These are phyloP conservation scores for Aspergillus biplanus DNA, from an alignment of 495 filamentous ascomycete genomes.

Conservation along the genomic window DNA sequence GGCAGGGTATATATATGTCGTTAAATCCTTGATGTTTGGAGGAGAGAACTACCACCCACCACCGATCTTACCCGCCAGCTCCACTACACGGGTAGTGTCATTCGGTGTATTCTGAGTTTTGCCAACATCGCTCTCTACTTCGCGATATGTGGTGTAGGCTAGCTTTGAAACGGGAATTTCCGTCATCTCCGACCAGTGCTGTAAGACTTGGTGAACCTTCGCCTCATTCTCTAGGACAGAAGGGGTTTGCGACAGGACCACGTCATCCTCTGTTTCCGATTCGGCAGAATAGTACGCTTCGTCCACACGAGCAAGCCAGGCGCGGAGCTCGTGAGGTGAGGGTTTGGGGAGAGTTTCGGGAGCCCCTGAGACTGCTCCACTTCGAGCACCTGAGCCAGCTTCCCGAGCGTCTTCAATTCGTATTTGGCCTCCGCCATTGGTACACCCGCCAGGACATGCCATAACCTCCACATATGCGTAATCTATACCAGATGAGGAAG, in stretches of 20 bases:
- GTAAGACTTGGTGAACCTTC: slow-evolving; percentile 58
- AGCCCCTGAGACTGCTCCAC: slow-evolving; percentile 7
- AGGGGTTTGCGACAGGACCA: slow-evolving; percentile 9
- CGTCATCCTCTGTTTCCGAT: slow-evolving; percentile 52
- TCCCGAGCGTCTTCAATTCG: slow-evolving; percentile 74
- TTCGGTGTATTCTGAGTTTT: slow-evolving; percentile 59
- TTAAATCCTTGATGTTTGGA: background rate
- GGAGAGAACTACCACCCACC: slow-evolving; percentile 78
- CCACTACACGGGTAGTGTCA: slow-evolving; percentile 81
- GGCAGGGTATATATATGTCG: slow-evolving; percentile 21
- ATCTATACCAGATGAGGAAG: slow-evolving; percentile 52
- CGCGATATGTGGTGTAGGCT: slow-evolving; percentile 82
- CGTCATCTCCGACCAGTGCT: slow-evolving; percentile 73
- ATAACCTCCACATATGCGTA: slow-evolving; percentile 96
- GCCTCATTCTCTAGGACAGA: slow-evolving; percentile 37
- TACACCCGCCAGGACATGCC: slow-evolving; percentile 97
- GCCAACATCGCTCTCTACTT: slow-evolving; percentile 93
- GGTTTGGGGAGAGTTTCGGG: slow-evolving; percentile 50
- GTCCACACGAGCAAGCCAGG: slow-evolving; percentile 85
- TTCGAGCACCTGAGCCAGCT: slow-evolving; percentile 22
- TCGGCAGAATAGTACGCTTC: slow-evolving; percentile 91
- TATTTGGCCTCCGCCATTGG: slow-evolving; percentile 95
- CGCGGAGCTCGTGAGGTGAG: slow-evolving; percentile 74
- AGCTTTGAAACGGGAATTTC: slow-evolving; percentile 72
- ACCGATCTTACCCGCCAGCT: slow-evolving; percentile 89